Base-by-base conservation (phyloP, 2,329 filamentous ascomycete genomes). In the Trichoderma sp. region DNA sequence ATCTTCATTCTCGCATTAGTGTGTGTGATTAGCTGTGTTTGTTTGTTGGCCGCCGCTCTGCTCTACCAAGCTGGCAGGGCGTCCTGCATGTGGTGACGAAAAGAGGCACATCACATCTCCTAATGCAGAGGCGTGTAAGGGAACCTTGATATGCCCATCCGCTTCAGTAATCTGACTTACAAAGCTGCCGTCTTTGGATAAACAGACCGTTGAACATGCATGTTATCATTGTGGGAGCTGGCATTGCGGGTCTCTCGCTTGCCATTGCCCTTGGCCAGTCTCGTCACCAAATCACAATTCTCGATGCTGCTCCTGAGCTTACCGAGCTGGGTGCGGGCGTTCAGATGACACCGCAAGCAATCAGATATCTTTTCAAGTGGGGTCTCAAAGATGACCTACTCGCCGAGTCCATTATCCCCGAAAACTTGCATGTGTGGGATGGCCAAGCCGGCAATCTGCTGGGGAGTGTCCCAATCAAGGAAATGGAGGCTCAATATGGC, bases 201-300 rank as follows among this genome's bases (percentile, higher is more conserved):
- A 38, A 24, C 63, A 45, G 27, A 16, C 31, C 31, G 3, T 45
- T 59, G 24, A 60, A 59, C 18, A 78, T 78, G 77, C 75, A 71
- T 45, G 63, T 79, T 62, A 76, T 77, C 80, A 88, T 90, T 38
- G 86, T 84, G 1, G 88, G 88, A 18, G 88, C 86, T 11, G 84
- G 86, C 56, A 82, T 89, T 18, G 83, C 85, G 5, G 88, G 88
- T 6, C 77, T 81, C 7, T 78, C 79, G 16, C 68, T 80, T 53
- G 80, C 80, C 29, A 72, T 79, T 31, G 83, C 85, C 74, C 84
- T 90, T 2, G 83, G 88, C 73, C 79, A 80, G 56, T 81, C 84
- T 29, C 80, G 79, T 27, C 86, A 90, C 75, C 84, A 88, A 76
- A 89, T 86, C 77, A 76, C 87, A 4, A 76, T 90, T 1, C 84